Base-by-base conservation (phyloP, 805 yeast species). In the Ogataea pini region DNA sequence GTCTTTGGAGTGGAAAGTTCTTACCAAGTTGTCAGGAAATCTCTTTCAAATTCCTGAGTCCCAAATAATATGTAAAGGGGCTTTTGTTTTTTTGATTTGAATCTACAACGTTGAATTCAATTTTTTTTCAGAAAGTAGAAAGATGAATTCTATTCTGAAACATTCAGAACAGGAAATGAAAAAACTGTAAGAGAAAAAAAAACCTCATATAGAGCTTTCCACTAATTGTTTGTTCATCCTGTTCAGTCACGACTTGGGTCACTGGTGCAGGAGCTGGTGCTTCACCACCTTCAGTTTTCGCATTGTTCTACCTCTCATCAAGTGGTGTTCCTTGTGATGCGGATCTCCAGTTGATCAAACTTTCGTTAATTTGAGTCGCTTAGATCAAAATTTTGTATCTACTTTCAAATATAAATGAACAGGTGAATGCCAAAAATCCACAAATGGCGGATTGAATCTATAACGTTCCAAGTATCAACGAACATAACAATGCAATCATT, bases 361-460 rank as follows among this genome's bases (percentile, higher is more conserved):
- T 72, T 61, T 87, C 94, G 56, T 86, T 89, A 13, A 79, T 69
- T 65, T 90, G 96, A 0, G 89, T 77, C 10, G 83, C 72, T 52
- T 78, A 79, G 1, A 90, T 82, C 39, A 80, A 72, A 31, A 83
- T 77, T 75, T 86, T 72, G 64, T 84, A 88, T 48, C 91, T 77
- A 70, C 85, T 77, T 59, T 86, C 96, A 68, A 88, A 87, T 12
- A 87, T 73, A 10, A 85, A 79, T 22, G 89, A 84, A 53, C 88
- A 71, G 2, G 86, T 77, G 54, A 87, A 83, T 1, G 87, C 76
- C 7, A 86, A 63, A 48, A 89, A 82, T 2, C 91, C 83, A 51
- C 86, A 77, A 17, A 89, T 79, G 10, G 85, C 81, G 44, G 86
- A 71, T 3, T 89, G 82, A 43, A 89, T 67, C 57, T 83, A 88